Conservation (phyloP, 768 basidiomycete genomes). For the Psilocybe subaeruginosa region DNA sequence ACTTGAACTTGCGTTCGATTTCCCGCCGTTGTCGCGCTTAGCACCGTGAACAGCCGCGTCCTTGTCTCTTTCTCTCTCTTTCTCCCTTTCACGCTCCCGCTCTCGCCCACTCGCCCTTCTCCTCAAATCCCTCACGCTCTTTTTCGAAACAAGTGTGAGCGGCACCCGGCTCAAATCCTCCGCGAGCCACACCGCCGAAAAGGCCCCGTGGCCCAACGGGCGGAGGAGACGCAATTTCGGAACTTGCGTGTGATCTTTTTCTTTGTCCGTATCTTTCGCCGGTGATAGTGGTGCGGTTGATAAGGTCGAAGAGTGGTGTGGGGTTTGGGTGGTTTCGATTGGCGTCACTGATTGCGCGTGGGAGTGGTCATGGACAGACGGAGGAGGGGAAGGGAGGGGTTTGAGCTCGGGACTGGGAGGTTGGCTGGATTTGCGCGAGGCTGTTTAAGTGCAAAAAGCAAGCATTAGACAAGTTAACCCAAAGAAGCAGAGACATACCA, state of each 20-base stretch:
- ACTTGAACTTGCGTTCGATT: neutral
- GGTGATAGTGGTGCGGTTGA: slow-evolving; percentile 11
- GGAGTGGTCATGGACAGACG: neutral
- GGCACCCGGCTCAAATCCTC: slow-evolving; percentile 51
- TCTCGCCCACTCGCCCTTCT: slow-evolving; percentile 27
- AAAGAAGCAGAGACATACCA: slow-evolving; percentile 1
- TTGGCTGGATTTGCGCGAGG: neutral
- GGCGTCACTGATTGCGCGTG: neutral
- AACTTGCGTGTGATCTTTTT: slow-evolving; percentile 14
- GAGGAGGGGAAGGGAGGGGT: slow-evolving; percentile 2
- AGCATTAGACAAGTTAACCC: neutral
- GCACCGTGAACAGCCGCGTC: neutral
- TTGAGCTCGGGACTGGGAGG: neutral
- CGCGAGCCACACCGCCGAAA: slow-evolving; percentile 78
- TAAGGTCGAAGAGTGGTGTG: neutral
- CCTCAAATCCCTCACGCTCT: slow-evolving; percentile 42
- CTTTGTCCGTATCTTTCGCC: neutral
- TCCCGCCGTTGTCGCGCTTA: neutral
- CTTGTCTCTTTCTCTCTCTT: neutral
- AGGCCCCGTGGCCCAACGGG: slow-evolving; percentile 71
- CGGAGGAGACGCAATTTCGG: slow-evolving; percentile 52
- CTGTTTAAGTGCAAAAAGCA: neutral
- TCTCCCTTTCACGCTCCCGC: slow-evolving; percentile 10
- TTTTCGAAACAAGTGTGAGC: slow-evolving; percentile 43
- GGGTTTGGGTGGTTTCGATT: neutral